These are phyloP conservation scores for Blastobotrys americana DNA, from an alignment of 805 yeast genomes.

Conservation along the genomic window DNA sequence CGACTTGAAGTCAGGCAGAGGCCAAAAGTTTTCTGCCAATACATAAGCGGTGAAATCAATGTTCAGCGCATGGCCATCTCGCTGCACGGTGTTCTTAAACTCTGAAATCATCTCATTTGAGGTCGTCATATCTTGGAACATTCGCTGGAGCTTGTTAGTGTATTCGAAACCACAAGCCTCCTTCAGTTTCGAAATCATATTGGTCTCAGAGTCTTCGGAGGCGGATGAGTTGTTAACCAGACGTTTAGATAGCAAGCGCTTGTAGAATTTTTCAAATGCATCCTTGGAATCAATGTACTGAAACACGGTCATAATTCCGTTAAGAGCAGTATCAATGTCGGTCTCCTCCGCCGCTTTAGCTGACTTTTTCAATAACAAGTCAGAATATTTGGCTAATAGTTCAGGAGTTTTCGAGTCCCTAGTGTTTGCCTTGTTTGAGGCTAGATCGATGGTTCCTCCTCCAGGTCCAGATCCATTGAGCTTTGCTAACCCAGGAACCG, in stretches of 20 bases:
- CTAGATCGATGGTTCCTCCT: neutral
- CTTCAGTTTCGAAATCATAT: slow-evolving; percentile 76
- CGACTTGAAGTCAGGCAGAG: slow-evolving; percentile 44
- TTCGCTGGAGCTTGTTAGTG: slow-evolving; percentile 86
- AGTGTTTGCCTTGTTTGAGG: slow-evolving; percentile 21
- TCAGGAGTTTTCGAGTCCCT: slow-evolving; percentile 79
- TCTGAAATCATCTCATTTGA: slow-evolving; percentile 65
- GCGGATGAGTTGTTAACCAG: slow-evolving; percentile 80
- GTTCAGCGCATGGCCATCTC: slow-evolving; percentile 22
- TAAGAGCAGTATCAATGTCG: slow-evolving; percentile 65
- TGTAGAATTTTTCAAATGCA: slow-evolving; percentile 87
- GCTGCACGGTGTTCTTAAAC: slow-evolving; percentile 44
- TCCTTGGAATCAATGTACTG: slow-evolving; percentile 89
- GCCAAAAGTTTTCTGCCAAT: slow-evolving; percentile 90
- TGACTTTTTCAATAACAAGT: slow-evolving; percentile 70
- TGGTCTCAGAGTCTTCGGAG: slow-evolving; percentile 77
- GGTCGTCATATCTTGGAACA: slow-evolving; percentile 90
- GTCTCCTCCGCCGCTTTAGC: slow-evolving; percentile 53
- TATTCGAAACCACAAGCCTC: slow-evolving; percentile 88
- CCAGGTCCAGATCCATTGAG: too few species aligned
- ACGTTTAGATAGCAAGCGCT: slow-evolving; percentile 82
- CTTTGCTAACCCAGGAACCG: slow-evolving; percentile 35
- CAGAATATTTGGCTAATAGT: slow-evolving; percentile 81
- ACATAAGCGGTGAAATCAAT: slow-evolving; percentile 65
- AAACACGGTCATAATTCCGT: slow-evolving; percentile 80